These are phyloP conservation scores for Coemansia sp. DNA, from an alignment of 192 early-diverging fungal species.

Conservation along the genomic window DNA sequence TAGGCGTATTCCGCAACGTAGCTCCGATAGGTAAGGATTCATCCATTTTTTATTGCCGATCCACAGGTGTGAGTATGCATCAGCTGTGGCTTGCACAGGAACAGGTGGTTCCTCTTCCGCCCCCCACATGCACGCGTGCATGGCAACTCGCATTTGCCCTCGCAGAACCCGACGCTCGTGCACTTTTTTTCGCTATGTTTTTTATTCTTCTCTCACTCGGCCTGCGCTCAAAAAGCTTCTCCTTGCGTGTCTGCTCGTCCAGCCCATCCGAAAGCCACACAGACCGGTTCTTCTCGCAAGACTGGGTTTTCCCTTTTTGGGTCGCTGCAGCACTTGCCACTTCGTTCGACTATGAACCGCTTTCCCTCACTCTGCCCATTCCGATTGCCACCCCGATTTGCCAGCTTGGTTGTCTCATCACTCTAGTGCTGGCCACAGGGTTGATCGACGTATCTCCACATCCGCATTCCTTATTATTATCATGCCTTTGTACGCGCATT, in stretches of 20 bases:
- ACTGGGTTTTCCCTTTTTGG: background rate
- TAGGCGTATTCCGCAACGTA: conserved; percentile 52
- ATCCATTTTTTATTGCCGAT: background rate
- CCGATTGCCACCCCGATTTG: conserved; percentile 1
- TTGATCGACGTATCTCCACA: background rate
- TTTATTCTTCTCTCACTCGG: no score
- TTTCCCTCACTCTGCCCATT: background rate
- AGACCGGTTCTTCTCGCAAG: background rate
- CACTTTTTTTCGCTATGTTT: background rate
- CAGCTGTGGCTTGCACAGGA: background rate
- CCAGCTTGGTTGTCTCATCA: background rate
- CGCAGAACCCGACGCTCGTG: background rate
- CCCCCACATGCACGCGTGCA: conserved; percentile 3
- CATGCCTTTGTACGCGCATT: background rate
- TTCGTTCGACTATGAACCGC: conserved; percentile 1
- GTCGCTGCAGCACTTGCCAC: conserved; percentile 1
- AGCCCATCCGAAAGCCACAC: background rate
- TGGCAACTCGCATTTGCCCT: background rate
- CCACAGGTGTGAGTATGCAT: conserved; percentile 5
- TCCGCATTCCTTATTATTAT: background rate
- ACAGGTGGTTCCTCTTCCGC: background rate
- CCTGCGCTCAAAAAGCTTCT: no score
- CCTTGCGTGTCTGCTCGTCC: no score
- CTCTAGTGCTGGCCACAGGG: background rate
- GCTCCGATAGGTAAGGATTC: conserved; percentile 50